Percentiles rank a stretch among this genome's conserved stretches.
Conservation (phyloP, 768 basidiomycete species). For the Tricholoma terreum region DNA sequence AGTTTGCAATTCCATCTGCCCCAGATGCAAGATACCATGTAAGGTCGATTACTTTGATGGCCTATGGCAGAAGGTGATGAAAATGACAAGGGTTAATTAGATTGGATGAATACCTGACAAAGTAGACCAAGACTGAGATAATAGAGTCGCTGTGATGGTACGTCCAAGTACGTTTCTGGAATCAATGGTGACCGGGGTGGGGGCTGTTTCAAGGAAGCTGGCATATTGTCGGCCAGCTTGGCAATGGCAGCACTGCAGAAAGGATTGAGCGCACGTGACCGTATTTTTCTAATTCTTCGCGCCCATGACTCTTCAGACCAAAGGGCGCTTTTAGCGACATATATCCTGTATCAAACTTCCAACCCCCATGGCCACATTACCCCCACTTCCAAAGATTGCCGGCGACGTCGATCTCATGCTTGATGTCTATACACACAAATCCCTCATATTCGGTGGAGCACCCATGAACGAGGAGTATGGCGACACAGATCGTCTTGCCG, state of each 20-base stretch:
- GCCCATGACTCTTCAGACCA: too few species aligned
- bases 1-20: constrained; percentile 39
- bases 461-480: constrained; percentile 48
- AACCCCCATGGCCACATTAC: constrained; percentile 26
- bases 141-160: constrained; percentile 79
- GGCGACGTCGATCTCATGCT: constrained; percentile 53
- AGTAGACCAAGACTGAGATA: constrained; percentile 71
- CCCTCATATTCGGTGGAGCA: constrained; percentile 28
- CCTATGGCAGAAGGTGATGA: constrained; percentile 37
- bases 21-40: constrained; percentile 50
- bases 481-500: constrained; percentile 56
- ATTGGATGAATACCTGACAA: constrained; percentile 53
- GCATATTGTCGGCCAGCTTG: constrained; percentile 7
- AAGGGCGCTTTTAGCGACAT: constrained; percentile 1
- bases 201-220: constrained; percentile 14
- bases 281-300: not conserved
- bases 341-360: too few species aligned
- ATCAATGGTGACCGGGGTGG: constrained; percentile 42
- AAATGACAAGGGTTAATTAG: not conserved
- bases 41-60: constrained; percentile 74
- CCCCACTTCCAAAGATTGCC: constrained; percentile 53
- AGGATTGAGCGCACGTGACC: constrained; percentile 1
- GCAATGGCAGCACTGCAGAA: too few species aligned
- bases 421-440: constrained; percentile 54
- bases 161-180: constrained; percentile 68